phyloP scores from a whole-genome alignment of 2,329 filamentous ascomycete species.

The Trichoderma guizhouense region DNA sequence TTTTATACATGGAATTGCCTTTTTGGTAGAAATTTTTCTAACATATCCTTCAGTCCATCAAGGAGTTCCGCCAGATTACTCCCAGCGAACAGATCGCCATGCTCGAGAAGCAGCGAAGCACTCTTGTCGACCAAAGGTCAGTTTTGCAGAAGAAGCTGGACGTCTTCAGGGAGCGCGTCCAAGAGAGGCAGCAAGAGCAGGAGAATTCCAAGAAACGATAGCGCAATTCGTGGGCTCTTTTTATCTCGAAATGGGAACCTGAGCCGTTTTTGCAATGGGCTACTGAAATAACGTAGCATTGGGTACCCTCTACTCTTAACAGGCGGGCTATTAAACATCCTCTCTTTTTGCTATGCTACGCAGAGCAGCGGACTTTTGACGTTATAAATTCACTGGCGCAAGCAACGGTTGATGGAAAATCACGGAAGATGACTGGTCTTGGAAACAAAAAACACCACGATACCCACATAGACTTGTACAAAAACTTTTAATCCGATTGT shows the following conservation, averaged over 20 bases:
- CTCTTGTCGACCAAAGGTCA: conserved; percentile 37
- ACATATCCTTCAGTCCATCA: conserved; percentile 28
- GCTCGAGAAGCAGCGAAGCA: conserved; percentile 41
- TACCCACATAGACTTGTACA: conserved; percentile 1
- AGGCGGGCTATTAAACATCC: no score
- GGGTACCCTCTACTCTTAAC: neutral
- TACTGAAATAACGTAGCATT: neutral
- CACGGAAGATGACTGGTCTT: neutral
- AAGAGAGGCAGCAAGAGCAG: conserved; percentile 34
- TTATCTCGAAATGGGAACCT: neutral
- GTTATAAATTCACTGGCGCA: neutral
- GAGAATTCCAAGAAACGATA: conserved; percentile 18
- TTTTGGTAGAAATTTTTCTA: neutral
- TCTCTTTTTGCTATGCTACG: neutral
- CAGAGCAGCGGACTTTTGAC: neutral
- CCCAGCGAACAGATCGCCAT: conserved; percentile 44
- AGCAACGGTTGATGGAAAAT: neutral
- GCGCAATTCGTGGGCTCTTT: neutral
- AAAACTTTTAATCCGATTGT: neutral
- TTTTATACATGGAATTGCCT: no score
- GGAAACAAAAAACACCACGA: neutral
- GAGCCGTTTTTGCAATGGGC: neutral
- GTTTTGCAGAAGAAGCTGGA: conserved; percentile 43
- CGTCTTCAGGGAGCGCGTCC: conserved; percentile 38
- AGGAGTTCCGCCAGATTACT: conserved; percentile 38